Percentiles rank a stretch among this genome's conserved stretches.
Conservation (phyloP, 148 eudicot species). For the Vaccinium corymbosum region DNA sequence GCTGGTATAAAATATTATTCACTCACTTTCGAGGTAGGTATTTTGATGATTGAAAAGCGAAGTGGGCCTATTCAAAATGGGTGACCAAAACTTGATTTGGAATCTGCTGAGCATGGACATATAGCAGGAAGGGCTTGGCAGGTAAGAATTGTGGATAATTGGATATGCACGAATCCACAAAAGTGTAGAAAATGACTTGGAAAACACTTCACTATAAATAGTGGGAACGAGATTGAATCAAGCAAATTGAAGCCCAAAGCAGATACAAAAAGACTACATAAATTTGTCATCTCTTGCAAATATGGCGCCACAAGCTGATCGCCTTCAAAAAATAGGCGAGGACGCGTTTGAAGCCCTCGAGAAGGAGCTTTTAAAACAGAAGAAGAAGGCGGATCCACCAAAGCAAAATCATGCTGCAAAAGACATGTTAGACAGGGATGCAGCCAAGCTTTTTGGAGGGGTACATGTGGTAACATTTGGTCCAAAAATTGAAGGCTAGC, state of each 20-base stretch:
- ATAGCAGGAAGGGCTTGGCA: not conserved
- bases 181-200: not conserved
- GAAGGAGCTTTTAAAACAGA: not conserved
- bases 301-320: not conserved
- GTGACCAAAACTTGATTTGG: not conserved
- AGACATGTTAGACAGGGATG: not conserved
- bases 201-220: not conserved
- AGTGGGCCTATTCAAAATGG: not conserved
- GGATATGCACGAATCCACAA: conserved; percentile 1
- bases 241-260: not conserved
- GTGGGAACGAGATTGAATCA: not conserved
- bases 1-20: not conserved
- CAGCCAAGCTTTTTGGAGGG: not conserved
- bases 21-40: not conserved
- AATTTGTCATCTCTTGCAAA: not conserved
- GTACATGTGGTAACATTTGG: not conserved
- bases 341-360: not conserved
- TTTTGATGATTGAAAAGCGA: not conserved
- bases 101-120: not conserved
- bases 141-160: too few species aligned
- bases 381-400: not conserved
- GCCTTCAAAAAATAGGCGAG: not conserved
- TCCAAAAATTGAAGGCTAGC: not conserved
- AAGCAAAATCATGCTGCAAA: not conserved
- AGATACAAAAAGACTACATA: not conserved